Base-by-base conservation (phyloP, 1,139 yeast genomes). In the Chernovozyma aurita region DNA sequence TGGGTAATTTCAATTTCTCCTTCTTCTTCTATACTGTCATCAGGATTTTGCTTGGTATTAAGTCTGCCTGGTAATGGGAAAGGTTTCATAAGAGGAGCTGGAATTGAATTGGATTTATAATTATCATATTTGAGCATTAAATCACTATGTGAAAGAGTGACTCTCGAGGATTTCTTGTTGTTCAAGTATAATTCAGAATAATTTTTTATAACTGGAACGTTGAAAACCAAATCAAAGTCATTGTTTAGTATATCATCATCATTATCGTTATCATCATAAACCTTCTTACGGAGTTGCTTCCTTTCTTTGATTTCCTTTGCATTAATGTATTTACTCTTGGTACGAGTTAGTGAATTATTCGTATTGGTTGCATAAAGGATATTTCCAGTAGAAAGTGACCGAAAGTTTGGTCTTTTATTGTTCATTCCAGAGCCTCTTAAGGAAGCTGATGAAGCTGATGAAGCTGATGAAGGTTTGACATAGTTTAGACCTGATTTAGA, bases 121-220 rank as follows among this genome's bases (percentile, higher is more conserved):
- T 62, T 57, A 39, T 55, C 57, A 32, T 53, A 49, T 36, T 59
- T 63, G 33, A 50, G 49, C 33, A 59, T 47, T 24, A 64, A 46
- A 39, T 62, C 66, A 27, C 50, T 50, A 26, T 61, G 55, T 8
- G 63, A 51, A 26, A 59, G 43, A 28, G 43, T 30, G 11, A 17
- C 20, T 24, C 32, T 41, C 4, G 46, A 31, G 11, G 44, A 32
- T 33, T 36, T 46, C 28, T 52, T 48, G 20, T 54, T 47, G 20
- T 54, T 47, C 33, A 57, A 43, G 41, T 59, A 68, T 27, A 67
- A 42, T 35, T 65, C 69, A 34, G 60, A 59, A 38, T 61, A 63
- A 44, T 58, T 63, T 40, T 60, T 59, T 25, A 70, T 62, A 11
- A 70, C 61, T 1, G 76, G 76, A 13, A 70, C 75, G 42, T 70